Conservation (phyloP, 352 stramenopile genomes). For the Globisporangium echinulatum region DNA sequence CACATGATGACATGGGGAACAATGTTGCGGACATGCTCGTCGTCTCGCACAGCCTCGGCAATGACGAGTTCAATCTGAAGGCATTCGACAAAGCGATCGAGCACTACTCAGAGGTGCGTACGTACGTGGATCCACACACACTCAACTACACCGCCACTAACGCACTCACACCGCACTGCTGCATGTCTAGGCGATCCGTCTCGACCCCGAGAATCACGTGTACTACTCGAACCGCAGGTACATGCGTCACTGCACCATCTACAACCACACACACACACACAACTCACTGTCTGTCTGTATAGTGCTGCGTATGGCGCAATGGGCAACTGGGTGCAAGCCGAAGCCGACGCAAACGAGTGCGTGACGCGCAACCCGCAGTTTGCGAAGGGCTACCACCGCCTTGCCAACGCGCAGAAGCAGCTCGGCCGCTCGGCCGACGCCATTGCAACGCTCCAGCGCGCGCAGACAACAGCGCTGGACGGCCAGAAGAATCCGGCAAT, state of each 20-base stretch:
- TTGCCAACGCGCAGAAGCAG: constrained; percentile 79
- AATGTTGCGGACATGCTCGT: neutral
- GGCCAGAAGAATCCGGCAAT: constrained; percentile 60
- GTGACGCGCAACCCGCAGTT: constrained; percentile 66
- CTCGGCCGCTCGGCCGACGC: constrained; percentile 62
- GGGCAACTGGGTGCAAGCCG: constrained; percentile 61
- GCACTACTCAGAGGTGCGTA: constrained; percentile 64
- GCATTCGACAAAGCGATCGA: constrained; percentile 78
- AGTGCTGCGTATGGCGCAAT: constrained; percentile 70
- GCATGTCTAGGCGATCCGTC: constrained; percentile 50
- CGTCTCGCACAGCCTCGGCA: constrained; percentile 41
- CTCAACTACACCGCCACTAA: too few relatives aligned
- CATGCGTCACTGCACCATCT: neutral
- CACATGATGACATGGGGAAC: neutral
- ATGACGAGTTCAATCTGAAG: constrained; percentile 84
- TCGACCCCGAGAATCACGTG: constrained; percentile 69
- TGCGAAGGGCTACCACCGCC: constrained; percentile 72
- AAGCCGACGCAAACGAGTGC: constrained; percentile 68
- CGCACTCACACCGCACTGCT: neutral
- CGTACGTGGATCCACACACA: too few relatives aligned
- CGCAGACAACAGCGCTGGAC: constrained; percentile 22
- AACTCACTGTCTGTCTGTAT: neutral
- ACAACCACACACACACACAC: neutral
- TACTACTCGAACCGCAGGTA: constrained; percentile 84
- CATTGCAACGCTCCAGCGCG: constrained; percentile 54